These are phyloP conservation scores for Hypocrella siamensis DNA, from an alignment of 2,329 filamentous ascomycete genomes.

Conservation along the genomic window DNA sequence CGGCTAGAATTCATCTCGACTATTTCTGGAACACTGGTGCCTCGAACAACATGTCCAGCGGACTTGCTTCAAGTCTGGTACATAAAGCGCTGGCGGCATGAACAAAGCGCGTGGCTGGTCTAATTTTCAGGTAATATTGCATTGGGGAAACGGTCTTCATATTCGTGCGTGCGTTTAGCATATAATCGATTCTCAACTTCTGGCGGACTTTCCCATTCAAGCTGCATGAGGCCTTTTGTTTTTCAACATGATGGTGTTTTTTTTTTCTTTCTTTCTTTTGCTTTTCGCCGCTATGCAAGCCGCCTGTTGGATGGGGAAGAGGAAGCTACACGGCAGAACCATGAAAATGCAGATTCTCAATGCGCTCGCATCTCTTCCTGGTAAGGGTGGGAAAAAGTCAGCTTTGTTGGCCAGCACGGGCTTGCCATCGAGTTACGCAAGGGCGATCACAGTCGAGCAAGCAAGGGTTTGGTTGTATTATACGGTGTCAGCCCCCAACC, in stretches of 20 bases:
- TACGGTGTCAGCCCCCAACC: too few relatives aligned
- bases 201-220: constrained; percentile 1
- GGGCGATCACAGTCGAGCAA: too few relatives aligned
- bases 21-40: constrained; percentile 12
- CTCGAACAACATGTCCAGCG: constrained; percentile 11
- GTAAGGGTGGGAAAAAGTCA: too few relatives aligned
- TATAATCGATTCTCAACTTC: constrained; percentile 12
- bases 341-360: too few relatives aligned
- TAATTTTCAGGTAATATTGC: constrained; percentile 31
- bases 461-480: too few relatives aligned
- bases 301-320: too few relatives aligned
- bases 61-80: constrained; percentile 15
- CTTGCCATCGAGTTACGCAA: too few relatives aligned
- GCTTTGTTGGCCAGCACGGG: too few relatives aligned
- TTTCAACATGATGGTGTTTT: background rate
- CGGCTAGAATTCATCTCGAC: constrained; percentile 15
- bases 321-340: too few relatives aligned
- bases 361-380: too few relatives aligned
- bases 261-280: background rate
- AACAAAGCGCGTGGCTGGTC: constrained; percentile 10
- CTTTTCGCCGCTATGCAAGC: background rate
- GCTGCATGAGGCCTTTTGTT: constrained; percentile 1
- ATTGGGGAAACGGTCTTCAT: constrained; percentile 23
- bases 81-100: constrained; percentile 16
- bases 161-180: constrained; percentile 13